Evolutionary conservation across 179 eudicot species (phyloP), one percentile per base, ranked within the genome.

Genomic region (Carnegiea gigantea): DNA sequence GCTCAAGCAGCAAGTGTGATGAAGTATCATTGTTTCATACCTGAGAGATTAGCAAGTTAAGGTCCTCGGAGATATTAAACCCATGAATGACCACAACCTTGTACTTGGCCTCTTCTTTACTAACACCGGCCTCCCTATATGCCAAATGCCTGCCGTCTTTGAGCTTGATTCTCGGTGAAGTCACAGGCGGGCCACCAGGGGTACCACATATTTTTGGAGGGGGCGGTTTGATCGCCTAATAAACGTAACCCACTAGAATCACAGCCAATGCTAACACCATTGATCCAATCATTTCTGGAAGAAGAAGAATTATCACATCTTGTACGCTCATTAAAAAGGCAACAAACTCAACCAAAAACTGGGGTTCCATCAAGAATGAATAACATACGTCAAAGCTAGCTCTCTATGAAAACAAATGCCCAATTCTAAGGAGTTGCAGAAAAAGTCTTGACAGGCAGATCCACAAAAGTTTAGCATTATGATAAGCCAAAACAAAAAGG

Each of bases 81-180:
- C 99, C 99, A 86, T 95, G 98, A 75, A 92, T 88, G 78, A 91
- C 78, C 62, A 95, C 86, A 54, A 94, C 83, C 84, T 85, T 95
- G 88, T 88, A 89, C 57, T 79, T 88, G 23, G 99, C 93, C 75
- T 90, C 84, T 75, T 85, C 88, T 87, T 88, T 95, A 77, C 87
- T 84, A 62, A 94, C 97, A 64, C 99, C 99, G 17, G 83, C 81
- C 81, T 95, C 99, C 80, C 85, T 88, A 64, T 95, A 95, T 79
- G 97, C 95, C 83, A 95, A 77, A 73, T 86, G 85, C 85, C 99
- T 89, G 1, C 99, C 99, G 86, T 92, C 98, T 75, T 84, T 81
- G 26, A 95, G 90, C 82, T 79, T 92, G 88, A 95, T 85, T 81
- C 90, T 89, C 2, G 84, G 85, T 26, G 92, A 82, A 77, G 88